Percentiles rank a stretch among this genome's conserved stretches.
Conservation (phyloP, 805 yeast genomes). For the Candida boidinii region DNA sequence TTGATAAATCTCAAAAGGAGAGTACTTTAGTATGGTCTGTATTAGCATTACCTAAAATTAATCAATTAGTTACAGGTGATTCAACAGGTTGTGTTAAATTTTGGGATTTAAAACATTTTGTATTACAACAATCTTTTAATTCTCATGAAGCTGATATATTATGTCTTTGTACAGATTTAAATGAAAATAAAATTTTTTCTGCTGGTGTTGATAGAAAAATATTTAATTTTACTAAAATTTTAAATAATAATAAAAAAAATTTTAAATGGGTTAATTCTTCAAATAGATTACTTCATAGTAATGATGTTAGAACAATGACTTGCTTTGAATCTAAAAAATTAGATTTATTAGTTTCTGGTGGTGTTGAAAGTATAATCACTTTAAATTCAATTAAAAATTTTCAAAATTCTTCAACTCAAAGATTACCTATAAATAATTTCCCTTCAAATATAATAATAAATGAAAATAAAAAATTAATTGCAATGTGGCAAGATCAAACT, state of each 20-base stretch:
- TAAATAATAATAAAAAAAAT: constrained; percentile 20
- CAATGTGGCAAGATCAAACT: constrained; percentile 75
- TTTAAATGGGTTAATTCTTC: constrained; percentile 68
- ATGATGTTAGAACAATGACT: constrained; percentile 75
- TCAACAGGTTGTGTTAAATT: constrained; percentile 90
- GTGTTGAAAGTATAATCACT: constrained; percentile 66
- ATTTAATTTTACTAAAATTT: constrained; percentile 53
- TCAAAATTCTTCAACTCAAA: constrained; percentile 61
- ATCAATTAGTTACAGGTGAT: constrained; percentile 90
- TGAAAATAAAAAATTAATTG: constrained; percentile 40
- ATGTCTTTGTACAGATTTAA: constrained; percentile 52
- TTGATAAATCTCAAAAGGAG: constrained; percentile 79
- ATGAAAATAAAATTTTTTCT: constrained; percentile 61
- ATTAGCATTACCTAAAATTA: constrained; percentile 46
- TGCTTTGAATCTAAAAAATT: constrained; percentile 61
- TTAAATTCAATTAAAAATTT: constrained; percentile 61
- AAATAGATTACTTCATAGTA: constrained; percentile 75
- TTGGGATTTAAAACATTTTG: constrained; percentile 78
- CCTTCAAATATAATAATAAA: constrained; percentile 27
- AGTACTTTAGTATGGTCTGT: constrained; percentile 91
- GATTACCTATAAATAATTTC: constrained; percentile 42
- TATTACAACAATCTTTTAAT: constrained; percentile 72
- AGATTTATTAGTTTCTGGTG: constrained; percentile 71
- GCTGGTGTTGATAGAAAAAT: constrained; percentile 95
- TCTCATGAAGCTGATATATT: constrained; percentile 90